These are phyloP conservation scores for Penicillium bovifimosum DNA, from an alignment of 495 filamentous ascomycete genomes.

Conservation along the genomic window DNA sequence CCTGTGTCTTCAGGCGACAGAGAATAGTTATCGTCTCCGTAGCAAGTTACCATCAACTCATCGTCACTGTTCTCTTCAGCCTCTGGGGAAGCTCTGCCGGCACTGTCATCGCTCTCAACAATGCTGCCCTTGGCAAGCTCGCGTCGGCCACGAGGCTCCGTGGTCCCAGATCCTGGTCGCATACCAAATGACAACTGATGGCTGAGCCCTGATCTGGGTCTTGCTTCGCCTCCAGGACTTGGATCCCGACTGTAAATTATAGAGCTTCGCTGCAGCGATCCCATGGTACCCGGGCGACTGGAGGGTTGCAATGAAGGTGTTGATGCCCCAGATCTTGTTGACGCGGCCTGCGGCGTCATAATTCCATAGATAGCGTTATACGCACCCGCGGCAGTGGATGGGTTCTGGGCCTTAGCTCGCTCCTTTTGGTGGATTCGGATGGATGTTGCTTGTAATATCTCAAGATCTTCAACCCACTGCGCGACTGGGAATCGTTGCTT, in stretches of 20 bases:
- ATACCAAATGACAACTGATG: constrained; percentile 36
- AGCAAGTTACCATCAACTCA: constrained; percentile 40
- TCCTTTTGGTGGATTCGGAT: constrained; percentile 46
- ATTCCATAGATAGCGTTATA: constrained; percentile 40
- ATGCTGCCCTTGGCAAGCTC: constrained; percentile 26
- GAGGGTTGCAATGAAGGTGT: constrained; percentile 42
- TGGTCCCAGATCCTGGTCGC: constrained; percentile 35
- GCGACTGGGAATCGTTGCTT: constrained; percentile 72
- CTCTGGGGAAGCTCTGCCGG: constrained; percentile 21
- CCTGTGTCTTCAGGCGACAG: constrained; percentile 34
- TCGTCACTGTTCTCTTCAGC: constrained; percentile 41
- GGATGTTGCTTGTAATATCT: constrained; percentile 53
- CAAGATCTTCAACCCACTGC: constrained; percentile 60
- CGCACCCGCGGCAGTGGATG: constrained; percentile 23
- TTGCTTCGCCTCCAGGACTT: constrained; percentile 30
- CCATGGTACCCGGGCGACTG: constrained; percentile 34
- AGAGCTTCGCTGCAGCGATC: constrained; percentile 42
- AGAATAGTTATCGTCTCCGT: constrained; percentile 41
- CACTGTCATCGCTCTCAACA: constrained; percentile 28
- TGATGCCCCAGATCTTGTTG: constrained; percentile 40
- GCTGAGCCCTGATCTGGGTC: constrained; percentile 35
- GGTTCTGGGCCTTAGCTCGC: constrained; percentile 30
- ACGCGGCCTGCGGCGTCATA: constrained; percentile 33
- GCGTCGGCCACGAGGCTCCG: constrained; percentile 30
- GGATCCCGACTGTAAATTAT: constrained; percentile 44